Evolutionary conservation across 148 eudicot species (phyloP), one percentile per base, ranked within the genome.

Genomic region (Camellia sinensis): DNA sequence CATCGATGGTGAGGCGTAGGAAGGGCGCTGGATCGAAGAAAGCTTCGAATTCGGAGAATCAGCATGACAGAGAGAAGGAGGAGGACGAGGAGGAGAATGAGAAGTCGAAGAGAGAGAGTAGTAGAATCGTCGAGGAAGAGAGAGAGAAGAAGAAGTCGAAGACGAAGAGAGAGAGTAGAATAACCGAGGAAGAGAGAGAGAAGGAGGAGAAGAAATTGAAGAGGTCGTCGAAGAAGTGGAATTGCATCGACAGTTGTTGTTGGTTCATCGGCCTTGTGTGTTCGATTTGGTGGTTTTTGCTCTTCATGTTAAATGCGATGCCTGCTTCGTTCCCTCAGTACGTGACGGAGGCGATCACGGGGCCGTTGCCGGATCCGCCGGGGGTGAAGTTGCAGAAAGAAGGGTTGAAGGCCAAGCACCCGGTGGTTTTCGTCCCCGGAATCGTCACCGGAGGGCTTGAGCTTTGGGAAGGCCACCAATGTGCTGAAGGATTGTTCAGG

Each of bases 381-480:
- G 99, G 98, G 5, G 91, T 90, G 81, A 93, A 88, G 85, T 78
- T 96, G 63, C 84, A 79, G 21, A 92, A 92, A 71, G 95, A 96
- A 54, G 99, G 99, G 62, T 13, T 93, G 19, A 83, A 17, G 71
- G 94, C 89, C 63, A 83, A 77, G 78, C 99, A 96, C 78, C 99
- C 99, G 73, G 98, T 96, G 75, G 92, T 96, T 9, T 96, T 96
- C 56, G 98, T 96, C 44, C 99, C 99, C 0, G 99, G 99, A 9
- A 96, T 96, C 11, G 99, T 96, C 0, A 96, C 99, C 0, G 97
- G 92, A 3, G 99, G 99, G 79, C 88, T 96, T 13, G 99, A 96
- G 83, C 68, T 96, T 60, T 96, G 99, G 99, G 98, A 93, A 75
- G 99, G 99, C 22, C 92, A 93, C 67, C 89, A 89, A 57, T 96